Percentiles rank a stretch among this genome's conserved stretches.
phyloP scores from a whole-genome alignment of 75 land plant species.

The Pinus albicaulis region DNA sequence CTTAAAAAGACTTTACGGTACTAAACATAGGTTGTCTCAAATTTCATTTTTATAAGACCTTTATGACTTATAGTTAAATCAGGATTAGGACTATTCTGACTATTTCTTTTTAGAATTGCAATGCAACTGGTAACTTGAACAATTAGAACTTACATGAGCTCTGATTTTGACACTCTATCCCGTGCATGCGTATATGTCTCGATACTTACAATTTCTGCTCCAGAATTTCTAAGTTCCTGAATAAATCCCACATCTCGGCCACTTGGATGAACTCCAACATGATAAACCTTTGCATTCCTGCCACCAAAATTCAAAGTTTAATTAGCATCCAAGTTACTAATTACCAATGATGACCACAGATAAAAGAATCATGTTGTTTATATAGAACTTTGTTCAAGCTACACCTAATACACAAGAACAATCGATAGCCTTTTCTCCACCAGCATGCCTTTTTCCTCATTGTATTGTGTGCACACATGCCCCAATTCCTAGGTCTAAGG shows the following conservation, averaged over 20 bases:
- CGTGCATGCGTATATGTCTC: conserved; percentile 46
- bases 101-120: neutral
- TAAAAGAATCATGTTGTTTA: too few species aligned
- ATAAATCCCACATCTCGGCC: conserved; percentile 43
- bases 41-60: too few species aligned
- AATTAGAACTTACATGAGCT: conserved; percentile 28
- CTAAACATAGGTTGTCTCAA: too few species aligned
- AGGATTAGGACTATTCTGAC: neutral
- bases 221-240: conserved; percentile 22
- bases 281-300: conserved; percentile 47
- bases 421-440: too few species aligned
- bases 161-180: conserved; percentile 39
- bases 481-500: too few species aligned
- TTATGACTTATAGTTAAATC: too few species aligned
- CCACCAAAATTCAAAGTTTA: neutral
- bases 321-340: neutral
- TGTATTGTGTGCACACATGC: too few species aligned
- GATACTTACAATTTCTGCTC: conserved; percentile 49
- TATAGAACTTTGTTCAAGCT: too few species aligned
- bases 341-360: neutral
- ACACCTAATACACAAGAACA: too few species aligned
- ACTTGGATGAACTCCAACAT: conserved; percentile 54
- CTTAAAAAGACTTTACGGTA: neutral
- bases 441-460: too few species aligned
- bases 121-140: neutral